Evolutionary conservation across 2,329 filamentous ascomycete species (phyloP), one percentile per base, ranked within the genome.

Genomic region (Lasiodiplodia hormozganensis): DNA sequence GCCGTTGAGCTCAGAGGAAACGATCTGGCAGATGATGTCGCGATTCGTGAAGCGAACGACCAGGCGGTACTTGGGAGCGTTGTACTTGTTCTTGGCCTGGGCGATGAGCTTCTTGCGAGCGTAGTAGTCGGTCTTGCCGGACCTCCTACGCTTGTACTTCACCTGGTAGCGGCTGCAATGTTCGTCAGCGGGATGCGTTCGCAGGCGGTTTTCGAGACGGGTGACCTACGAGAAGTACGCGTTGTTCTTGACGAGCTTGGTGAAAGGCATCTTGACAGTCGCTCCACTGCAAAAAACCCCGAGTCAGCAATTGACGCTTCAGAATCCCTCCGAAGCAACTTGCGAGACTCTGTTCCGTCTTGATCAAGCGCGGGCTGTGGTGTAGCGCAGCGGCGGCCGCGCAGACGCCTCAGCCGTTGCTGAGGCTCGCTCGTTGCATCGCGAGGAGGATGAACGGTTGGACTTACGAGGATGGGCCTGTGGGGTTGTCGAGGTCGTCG

Each of bases 41-140:
- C 94, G 93, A 92, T 98, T 97, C 89, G 93, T 96, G 92, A 97
- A 97, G 84, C 96, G 96, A 83, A 99, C 93, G 76, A 99, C 96
- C 81, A 99, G 92, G 82, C 96, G 93, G 92, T 99, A 98, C 90
- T 99, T 99, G 86, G 96, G 96, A 73, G 96, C 92, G 87, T 97
- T 97, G 92, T 98, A 99, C 92, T 99, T 99, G 93, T 99, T 99
- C 93, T 98, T 99, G 87, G 96, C 96, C 90, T 99, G 96, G 88
- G 93, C 94, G 89, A 98, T 96, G 85, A 99, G 89, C 82, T 96
- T 92, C 93, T 98, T 98, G 85, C 96, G 95, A 83, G 96, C 96
- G 85, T 97, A 98, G 93, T 99, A 99, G 85, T 99, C 96, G 87
- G 96, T 99, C 92, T 99, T 99, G 83, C 96, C 96, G 81, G 91